Evolutionary conservation across 2,329 filamentous ascomycete species (phyloP), one percentile per base, ranked within the genome.

Genomic region (Gyromitra esculenta): DNA sequence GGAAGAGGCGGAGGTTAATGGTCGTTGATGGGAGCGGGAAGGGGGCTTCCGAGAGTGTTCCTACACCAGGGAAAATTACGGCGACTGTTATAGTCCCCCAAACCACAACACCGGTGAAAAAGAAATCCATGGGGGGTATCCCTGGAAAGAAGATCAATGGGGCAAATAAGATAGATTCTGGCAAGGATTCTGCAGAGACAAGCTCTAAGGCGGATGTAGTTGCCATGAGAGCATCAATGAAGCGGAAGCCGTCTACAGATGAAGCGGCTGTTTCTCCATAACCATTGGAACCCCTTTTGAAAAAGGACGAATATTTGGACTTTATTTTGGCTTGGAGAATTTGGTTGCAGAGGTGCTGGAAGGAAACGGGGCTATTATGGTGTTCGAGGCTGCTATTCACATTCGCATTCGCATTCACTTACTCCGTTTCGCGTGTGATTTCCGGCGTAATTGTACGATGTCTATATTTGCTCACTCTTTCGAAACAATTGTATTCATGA

Each of bases 1-100:
- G 76, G 48, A 78, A 78, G 18, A 59, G 74, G 45, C 69, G 76
- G 50, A 78, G 63, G 35, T 56, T 78, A 50, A 77, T 64, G 75
- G 54, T 57, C 35, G 52, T 45, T 31, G 70, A 75, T 35, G 75
- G 59, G 13, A 64, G 57, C 35, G 72, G 43, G 31, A 70, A 59
- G 18, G 43, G 21, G 21, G 15, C 18, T 50, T 43, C 21, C n/a
- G 75, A 74, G 48, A 64, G 41, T 18, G 21, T 18, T 41, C 41
- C 48, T 21, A 41, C 41, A 1, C 25, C 21, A 11, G 57, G 35
- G n/a, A 77, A 75, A 18, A 56, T 60, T 39, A 77, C 65, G 5
- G 52, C 75, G 1, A 77, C 75, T 31, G 70, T 77, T 15, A 77
- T 77, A 57, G 75, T 77, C 7, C 65, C 75, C 8, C 35, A 48